phyloP scores from a whole-genome alignment of 2,329 filamentous ascomycete species.

The Torrubiella hemipterigena region DNA sequence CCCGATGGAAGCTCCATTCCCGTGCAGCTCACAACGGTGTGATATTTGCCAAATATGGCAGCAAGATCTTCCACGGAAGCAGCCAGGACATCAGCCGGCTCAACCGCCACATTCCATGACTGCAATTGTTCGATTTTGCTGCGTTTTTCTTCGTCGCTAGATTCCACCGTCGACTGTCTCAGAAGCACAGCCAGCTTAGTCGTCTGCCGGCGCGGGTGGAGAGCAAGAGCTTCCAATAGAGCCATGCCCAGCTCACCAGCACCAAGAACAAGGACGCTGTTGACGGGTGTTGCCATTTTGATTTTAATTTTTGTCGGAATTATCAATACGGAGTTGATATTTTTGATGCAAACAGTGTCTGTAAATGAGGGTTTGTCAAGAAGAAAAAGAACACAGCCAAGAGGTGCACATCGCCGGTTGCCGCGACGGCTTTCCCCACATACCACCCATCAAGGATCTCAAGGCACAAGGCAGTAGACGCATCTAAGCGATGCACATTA shows the following conservation, averaged over 20 bases:
- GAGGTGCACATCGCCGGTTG: too few relatives aligned
- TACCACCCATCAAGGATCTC: too few relatives aligned
- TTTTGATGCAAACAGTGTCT: too few relatives aligned
- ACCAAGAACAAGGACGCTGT: constrained; percentile 45
- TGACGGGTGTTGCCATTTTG: too few relatives aligned
- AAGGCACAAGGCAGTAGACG: too few relatives aligned
- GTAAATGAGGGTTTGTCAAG: too few relatives aligned
- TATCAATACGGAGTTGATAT: too few relatives aligned
- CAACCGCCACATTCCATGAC: constrained; percentile 24
- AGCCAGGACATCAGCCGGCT: constrained; percentile 31
- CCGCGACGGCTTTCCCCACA: too few relatives aligned
- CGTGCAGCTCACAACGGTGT: constrained; percentile 46
- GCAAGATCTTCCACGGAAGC: constrained; percentile 24
- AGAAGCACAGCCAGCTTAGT: constrained; percentile 40
- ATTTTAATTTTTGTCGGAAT: too few relatives aligned
- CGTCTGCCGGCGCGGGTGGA: constrained; percentile 27
- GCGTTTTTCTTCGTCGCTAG: constrained; percentile 22
- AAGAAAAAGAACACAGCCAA: too few relatives aligned
- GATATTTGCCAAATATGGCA: constrained; percentile 29
- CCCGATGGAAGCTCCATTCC: constrained; percentile 46
- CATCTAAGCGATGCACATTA: too few relatives aligned
- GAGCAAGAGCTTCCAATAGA: constrained; percentile 37
- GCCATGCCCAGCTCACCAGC: constrained; percentile 53
- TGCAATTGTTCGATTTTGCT: constrained; percentile 19
- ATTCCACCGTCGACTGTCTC: constrained; percentile 32